phyloP scores from a whole-genome alignment of 768 basidiomycete species.

The Tylopilus subfusipes region DNA sequence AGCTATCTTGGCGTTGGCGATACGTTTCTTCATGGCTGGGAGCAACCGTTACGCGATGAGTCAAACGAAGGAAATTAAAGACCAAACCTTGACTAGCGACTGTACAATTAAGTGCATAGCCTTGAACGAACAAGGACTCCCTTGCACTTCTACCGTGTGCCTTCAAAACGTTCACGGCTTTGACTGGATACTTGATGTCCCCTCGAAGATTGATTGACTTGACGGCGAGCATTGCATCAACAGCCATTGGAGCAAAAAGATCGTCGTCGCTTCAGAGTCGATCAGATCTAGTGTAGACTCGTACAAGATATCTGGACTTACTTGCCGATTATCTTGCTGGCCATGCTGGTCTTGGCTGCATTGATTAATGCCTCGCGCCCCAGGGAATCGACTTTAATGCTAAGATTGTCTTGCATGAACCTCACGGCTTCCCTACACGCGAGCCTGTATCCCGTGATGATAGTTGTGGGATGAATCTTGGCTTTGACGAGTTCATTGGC shows the following conservation, averaged over 20 bases:
- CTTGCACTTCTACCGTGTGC: slow-evolving; percentile 95
- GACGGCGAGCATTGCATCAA: slow-evolving; percentile 97
- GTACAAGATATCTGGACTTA: slow-evolving; percentile 42
- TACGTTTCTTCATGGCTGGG: slow-evolving; percentile 94
- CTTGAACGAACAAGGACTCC: slow-evolving; percentile 91
- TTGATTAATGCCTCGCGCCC: slow-evolving; percentile 91
- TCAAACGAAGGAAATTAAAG: background rate
- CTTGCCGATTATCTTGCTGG: slow-evolving; percentile 97
- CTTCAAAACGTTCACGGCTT: slow-evolving; percentile 97
- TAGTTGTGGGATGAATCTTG: slow-evolving; percentile 98
- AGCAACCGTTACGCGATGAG: slow-evolving; percentile 1
- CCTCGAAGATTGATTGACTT: slow-evolving; percentile 91
- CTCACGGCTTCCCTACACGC: slow-evolving; percentile 97
- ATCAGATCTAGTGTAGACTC: slow-evolving; percentile 1
- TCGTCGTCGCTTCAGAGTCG: slow-evolving; percentile 76
- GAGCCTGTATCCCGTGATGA: slow-evolving; percentile 96
- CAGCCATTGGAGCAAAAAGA: slow-evolving; percentile 97
- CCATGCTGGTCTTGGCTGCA: slow-evolving; percentile 97
- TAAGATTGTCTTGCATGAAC: slow-evolving; percentile 97
- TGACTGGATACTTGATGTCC: slow-evolving; percentile 98
- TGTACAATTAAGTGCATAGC: slow-evolving; percentile 97
- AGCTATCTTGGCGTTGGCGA: slow-evolving; percentile 92
- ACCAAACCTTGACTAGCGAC: slow-evolving; percentile 93
- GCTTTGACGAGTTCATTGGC: slow-evolving; percentile 98
- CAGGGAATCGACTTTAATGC: slow-evolving; percentile 89